These are phyloP conservation scores for Dichomitus squalens DNA, from an alignment of 1,284 basidiomycete species.

Conservation along the genomic window DNA sequence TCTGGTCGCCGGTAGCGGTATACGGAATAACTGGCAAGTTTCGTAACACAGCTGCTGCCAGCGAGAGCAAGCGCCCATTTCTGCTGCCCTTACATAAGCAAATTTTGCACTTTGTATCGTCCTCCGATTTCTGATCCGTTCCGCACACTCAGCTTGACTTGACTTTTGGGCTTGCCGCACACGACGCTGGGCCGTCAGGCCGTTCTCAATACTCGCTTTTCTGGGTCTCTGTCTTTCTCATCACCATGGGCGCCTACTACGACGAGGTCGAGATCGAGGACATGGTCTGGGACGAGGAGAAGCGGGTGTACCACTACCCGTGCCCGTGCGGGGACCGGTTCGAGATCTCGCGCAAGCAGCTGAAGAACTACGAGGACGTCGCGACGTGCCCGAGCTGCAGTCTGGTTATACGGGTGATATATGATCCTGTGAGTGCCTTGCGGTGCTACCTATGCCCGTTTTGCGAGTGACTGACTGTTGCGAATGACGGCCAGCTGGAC, in stretches of 20 bases:
- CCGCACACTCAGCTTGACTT: neutral
- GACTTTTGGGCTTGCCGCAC: slow-evolving; percentile 1
- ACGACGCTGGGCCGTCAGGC: neutral
- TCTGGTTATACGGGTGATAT: slow-evolving; percentile 90
- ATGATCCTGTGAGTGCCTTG: slow-evolving; percentile 80
- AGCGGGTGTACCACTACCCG: slow-evolving; percentile 91
- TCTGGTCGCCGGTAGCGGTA: neutral
- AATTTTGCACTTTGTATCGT: neutral
- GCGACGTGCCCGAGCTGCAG: slow-evolving; percentile 98
- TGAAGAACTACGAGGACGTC: slow-evolving; percentile 91
- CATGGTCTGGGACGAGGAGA: slow-evolving; percentile 88
- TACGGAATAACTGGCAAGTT: neutral
- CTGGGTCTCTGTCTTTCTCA: neutral
- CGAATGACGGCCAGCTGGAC: slow-evolving; percentile 70
- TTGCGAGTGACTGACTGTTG: neutral
- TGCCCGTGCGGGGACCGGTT: slow-evolving; percentile 99
- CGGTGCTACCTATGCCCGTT: neutral
- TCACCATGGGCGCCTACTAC: slow-evolving; percentile 78
- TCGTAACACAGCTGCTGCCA: too few species aligned
- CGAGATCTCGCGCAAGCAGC: slow-evolving; percentile 90
- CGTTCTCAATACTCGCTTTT: neutral
- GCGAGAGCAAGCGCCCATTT: neutral
- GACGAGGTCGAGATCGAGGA: slow-evolving; percentile 97
- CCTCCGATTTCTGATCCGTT: slow-evolving; percentile 1
- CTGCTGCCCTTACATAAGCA: slow-evolving; percentile 10